Conservation (phyloP, 176 grass and related monocot genomes). For the Zoysia japonica region DNA sequence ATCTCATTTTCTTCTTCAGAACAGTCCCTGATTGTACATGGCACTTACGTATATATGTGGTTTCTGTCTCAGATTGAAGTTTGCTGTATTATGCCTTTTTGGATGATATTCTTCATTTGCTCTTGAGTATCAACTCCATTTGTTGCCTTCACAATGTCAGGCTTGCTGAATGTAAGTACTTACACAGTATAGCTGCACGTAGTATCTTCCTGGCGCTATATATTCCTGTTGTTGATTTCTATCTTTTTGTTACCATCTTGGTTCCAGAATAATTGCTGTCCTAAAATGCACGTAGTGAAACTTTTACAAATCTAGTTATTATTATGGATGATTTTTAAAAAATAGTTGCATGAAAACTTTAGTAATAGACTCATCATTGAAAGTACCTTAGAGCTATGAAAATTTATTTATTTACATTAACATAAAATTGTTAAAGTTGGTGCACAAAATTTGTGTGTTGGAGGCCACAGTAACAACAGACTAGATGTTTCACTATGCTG, state of each 20-base stretch:
- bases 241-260: background rate
- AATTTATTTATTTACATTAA: too few relatives aligned
- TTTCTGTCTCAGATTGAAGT: slow-evolving; percentile 52
- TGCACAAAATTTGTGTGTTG: background rate
- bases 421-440: background rate
- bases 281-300: background rate
- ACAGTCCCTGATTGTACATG: background rate
- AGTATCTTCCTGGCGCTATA: slow-evolving; percentile 21
- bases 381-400: background rate
- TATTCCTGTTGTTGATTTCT: slow-evolving; percentile 22
- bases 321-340: too few relatives aligned
- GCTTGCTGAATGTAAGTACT: slow-evolving; percentile 66
- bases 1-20: background rate
- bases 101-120: slow-evolving; percentile 52
- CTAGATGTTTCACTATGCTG: background rate
- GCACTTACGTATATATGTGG: slow-evolving; percentile 16
- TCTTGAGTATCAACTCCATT: slow-evolving; percentile 40
- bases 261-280: background rate
- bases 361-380: background rate
- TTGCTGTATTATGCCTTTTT: slow-evolving; percentile 33
- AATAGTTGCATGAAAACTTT: background rate
- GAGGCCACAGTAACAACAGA: background rate
- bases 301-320: background rate
- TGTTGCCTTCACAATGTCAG: slow-evolving; percentile 59
- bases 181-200: slow-evolving; percentile 11